Evolutionary conservation across 108 stramenopile genomes (phyloP), one percentile per base, ranked within the genome.

Genomic region (Conticribra guillardii): DNA sequence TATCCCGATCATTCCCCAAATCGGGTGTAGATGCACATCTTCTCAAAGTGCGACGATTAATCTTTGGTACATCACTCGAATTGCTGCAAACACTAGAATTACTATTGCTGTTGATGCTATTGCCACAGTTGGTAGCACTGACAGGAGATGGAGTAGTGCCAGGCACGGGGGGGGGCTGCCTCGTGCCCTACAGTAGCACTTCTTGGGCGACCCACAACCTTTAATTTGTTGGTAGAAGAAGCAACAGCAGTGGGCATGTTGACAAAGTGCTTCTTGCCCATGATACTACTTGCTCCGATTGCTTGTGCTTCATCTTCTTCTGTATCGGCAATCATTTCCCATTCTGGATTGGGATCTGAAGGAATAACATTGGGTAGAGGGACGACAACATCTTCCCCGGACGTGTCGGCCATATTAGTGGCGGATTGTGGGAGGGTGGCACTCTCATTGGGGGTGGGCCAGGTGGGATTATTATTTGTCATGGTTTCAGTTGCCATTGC

Each of bases 1-100:
- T 67, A 46, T 76, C 75, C 56, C 67, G 75, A 23, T 31, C 74
- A 56, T 75, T 67, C 51, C 66, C 3, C 23, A 75, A 62, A 55
- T 75, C 74, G 19, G 74, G 74, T 21, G 74, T 75, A 32, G 74
- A 75, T 11, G 54, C 64, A 63, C 75, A 76, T 56, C 75, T 54
- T 24, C 75, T 28, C 4, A 76, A 62, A 21, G 47, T 21, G 47
- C 67, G 67, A 47, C 54, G 60, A 32, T 51, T 53, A 17, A 54
- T 21, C 41, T 29, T 49, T 2, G 59, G 11, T 9, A 27, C 51
- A 37, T 52, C 64, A 37, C 52, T 21, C 19, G 4, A 17, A 4
- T 18, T 17, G 50, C 17, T 14, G 18, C 18, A 23, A 23, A 8
- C 7, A 0, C 24, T 53, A 7, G 1, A 17, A 18, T 45, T 53